Conservation (phyloP, 768 basidiomycete genomes). For the Coprinopsis sp. region DNA sequence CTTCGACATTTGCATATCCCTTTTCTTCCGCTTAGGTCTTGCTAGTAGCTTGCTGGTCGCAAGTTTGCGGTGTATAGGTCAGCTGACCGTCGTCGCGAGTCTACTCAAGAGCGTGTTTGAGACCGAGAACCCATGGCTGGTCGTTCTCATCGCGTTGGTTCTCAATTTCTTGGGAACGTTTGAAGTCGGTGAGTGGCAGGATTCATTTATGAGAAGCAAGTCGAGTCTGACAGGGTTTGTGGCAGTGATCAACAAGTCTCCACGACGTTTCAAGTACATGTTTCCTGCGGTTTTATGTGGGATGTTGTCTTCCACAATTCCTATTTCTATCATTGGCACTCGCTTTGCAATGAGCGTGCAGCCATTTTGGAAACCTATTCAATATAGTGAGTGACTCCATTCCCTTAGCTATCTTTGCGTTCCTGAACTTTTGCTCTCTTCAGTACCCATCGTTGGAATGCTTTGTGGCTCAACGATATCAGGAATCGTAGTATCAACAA, state of each 20-base stretch:
- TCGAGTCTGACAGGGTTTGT: not conserved
- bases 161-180: slow-evolving; percentile 74
- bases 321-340: slow-evolving; percentile 72
- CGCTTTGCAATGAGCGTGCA: slow-evolving; percentile 70
- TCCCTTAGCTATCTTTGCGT: not conserved
- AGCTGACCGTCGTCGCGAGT: slow-evolving; percentile 70
- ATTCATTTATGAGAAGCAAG: not conserved
- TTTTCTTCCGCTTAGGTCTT: slow-evolving; percentile 60
- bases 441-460: slow-evolving; percentile 86
- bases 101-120: slow-evolving; percentile 73
- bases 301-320: slow-evolving; percentile 74
- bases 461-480: slow-evolving; percentile 77
- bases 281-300: slow-evolving; percentile 62
- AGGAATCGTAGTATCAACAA: slow-evolving; percentile 65
- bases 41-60: slow-evolving; percentile 65
- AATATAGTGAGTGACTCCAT: slow-evolving; percentile 71
- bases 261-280: slow-evolving; percentile 70
- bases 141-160: slow-evolving; percentile 64
- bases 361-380: slow-evolving; percentile 82
- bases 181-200: slow-evolving; percentile 61
- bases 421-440: not conserved
- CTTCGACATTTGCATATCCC: slow-evolving; percentile 65
- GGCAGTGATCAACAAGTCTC: slow-evolving; percentile 73
- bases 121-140: slow-evolving; percentile 68
- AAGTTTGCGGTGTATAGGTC: slow-evolving; percentile 69